These are phyloP conservation scores for Pleurotus tuoliensis DNA, from an alignment of 768 basidiomycete genomes.

Conservation along the genomic window DNA sequence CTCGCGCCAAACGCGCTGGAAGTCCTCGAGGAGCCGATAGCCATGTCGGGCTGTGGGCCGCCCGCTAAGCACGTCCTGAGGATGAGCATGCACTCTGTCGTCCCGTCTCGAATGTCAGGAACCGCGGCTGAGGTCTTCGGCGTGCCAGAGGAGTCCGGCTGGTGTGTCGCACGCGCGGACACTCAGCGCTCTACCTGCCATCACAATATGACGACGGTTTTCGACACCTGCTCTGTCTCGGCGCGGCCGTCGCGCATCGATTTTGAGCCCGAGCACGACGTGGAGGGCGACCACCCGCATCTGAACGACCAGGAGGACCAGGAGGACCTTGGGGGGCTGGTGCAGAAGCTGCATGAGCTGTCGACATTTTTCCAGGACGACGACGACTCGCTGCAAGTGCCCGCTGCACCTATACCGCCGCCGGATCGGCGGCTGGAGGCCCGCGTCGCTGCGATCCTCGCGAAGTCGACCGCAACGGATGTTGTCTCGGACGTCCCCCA, in stretches of 20 bases:
- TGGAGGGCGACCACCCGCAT: constrained; percentile 36
- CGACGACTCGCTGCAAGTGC: constrained; percentile 25
- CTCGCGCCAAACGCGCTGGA: constrained; percentile 83
- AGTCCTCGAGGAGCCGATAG: constrained; percentile 89
- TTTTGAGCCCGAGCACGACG: constrained; percentile 54
- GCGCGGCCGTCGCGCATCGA: constrained; percentile 68
- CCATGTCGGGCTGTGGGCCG: constrained; percentile 68
- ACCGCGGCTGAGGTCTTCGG: constrained; percentile 75
- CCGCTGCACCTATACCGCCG: constrained; percentile 29
- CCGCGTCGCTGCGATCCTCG: constrained; percentile 77
- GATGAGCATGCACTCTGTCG: constrained; percentile 78
- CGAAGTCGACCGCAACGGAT: constrained; percentile 64
- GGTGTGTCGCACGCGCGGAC: constrained; percentile 76
- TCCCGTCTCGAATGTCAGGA: constrained; percentile 41
- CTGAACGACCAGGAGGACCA: constrained; percentile 44
- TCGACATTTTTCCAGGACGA: constrained; percentile 66
- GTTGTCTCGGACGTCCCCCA: constrained; percentile 57
- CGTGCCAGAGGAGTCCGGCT: constrained; percentile 77
- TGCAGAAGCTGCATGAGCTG: constrained; percentile 74
- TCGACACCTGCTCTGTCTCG: constrained; percentile 75
- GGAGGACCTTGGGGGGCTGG: constrained; percentile 73
- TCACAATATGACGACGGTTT: constrained; percentile 79
- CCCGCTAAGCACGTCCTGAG: constrained; percentile 84
- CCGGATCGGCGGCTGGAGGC: constrained; percentile 69
- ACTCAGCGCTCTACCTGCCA: constrained; percentile 60